Conservation (phyloP, 495 filamentous ascomycete genomes). For the Schizothecium vesticola region DNA sequence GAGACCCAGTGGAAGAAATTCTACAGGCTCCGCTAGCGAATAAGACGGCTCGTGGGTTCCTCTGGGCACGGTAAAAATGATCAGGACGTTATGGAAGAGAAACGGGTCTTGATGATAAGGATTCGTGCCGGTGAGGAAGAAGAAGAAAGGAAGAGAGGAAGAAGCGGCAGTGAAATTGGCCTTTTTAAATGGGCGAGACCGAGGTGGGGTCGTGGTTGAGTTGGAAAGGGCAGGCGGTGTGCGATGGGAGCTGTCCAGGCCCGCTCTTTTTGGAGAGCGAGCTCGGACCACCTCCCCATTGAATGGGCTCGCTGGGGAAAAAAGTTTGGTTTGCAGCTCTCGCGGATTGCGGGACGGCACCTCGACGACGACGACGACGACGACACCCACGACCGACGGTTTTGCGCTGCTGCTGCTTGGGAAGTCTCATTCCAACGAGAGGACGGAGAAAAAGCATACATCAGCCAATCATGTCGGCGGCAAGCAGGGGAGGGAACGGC, state of each 20-base stretch:
- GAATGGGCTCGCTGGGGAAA: not conserved
- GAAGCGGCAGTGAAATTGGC: not conserved
- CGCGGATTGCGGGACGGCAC: not conserved
- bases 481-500: slow-evolving; percentile 42
- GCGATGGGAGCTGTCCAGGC: not conserved
- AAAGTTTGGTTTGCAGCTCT: not conserved
- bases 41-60: slow-evolving; percentile 36
- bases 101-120: slow-evolving; percentile 49
- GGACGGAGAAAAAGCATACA: not conserved
- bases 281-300: not conserved
- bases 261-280: not conserved
- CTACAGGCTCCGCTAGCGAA: slow-evolving; percentile 50
- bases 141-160: slow-evolving; percentile 17
- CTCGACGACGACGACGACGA: not conserved
- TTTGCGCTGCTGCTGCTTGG: not conserved
- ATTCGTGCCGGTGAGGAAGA: slow-evolving; percentile 38
- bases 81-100: slow-evolving; percentile 40
- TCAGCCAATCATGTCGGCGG: slow-evolving; percentile 41
- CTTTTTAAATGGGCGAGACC: slow-evolving; percentile 4
- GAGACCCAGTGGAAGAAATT: slow-evolving; percentile 33
- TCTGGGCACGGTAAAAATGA: slow-evolving; percentile 50
- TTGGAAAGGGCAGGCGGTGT: slow-evolving; percentile 13
- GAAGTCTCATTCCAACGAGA: not conserved
- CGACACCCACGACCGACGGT: not conserved
- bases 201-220: not conserved